These are phyloP conservation scores for Chytridium lagenaria DNA, from an alignment of 371 early-diverging fungal genomes.

Conservation along the genomic window DNA sequence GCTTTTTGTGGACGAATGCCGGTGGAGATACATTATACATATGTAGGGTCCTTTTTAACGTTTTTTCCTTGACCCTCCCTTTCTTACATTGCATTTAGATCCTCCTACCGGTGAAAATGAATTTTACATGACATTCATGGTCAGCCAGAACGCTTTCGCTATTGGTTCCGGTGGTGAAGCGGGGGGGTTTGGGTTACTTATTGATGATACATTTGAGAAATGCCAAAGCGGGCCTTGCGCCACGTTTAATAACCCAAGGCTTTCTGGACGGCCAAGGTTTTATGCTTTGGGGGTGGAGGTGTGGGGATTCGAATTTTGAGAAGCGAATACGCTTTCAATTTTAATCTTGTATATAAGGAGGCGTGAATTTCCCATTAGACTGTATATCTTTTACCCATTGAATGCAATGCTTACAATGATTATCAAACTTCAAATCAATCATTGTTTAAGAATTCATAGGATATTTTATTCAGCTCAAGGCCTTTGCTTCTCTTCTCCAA, in stretches of 20 bases:
- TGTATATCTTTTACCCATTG: too few species aligned
- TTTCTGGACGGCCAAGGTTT: not conserved
- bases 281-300: conserved; percentile 17
- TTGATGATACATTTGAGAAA: conserved; percentile 21
- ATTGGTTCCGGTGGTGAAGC: conserved; percentile 9
- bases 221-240: not conserved
- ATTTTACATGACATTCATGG: conserved; percentile 10
- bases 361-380: too few species aligned
- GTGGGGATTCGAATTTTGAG: conserved; percentile 16
- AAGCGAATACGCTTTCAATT: too few species aligned
- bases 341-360: too few species aligned
- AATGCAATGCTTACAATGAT: too few species aligned
- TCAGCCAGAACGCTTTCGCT: not conserved
- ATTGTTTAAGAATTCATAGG: too few species aligned
- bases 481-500: too few species aligned
- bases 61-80: not conserved
- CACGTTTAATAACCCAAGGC: conserved; percentile 13
- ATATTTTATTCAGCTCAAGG: too few species aligned
- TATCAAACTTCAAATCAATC: too few species aligned
- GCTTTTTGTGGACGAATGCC: conserved; percentile 55
- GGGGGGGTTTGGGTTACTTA: conserved; percentile 2
- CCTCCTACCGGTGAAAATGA: conserved; percentile 20
- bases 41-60: conserved; percentile 8
- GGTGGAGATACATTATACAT: conserved; percentile 13
- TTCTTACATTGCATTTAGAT: conserved; percentile 8